Evolutionary conservation across 305 asterid genomes (phyloP).

Genomic region (Fraxinus paxiana): DNA sequence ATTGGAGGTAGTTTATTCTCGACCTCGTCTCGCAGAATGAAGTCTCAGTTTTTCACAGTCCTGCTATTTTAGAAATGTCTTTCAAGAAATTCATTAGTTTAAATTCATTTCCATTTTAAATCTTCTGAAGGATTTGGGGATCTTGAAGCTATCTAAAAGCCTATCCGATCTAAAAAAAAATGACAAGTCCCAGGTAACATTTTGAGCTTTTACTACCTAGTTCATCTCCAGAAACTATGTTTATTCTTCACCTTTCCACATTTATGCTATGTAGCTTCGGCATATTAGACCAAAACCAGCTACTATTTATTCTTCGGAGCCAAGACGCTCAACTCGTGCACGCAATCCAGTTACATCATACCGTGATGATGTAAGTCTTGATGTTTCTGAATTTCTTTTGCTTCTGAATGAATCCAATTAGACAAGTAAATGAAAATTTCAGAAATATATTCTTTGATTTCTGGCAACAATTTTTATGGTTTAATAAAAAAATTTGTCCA

Average conservation of each 20-base stretch:
- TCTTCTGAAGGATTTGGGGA: conserved; percentile 68
- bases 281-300: conserved; percentile 31
- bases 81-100: neutral
- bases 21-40: neutral
- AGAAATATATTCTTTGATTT: neutral
- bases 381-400: neutral
- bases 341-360: conserved; percentile 62
- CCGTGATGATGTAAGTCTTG: conserved; percentile 62
- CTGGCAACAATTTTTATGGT: neutral
- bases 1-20: conserved; percentile 46
- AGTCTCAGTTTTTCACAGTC: neutral
- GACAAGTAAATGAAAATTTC: neutral
- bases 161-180: conserved; percentile 45
- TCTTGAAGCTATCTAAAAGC: conserved; percentile 52
- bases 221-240: conserved; percentile 1
- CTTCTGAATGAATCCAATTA: neutral
- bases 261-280: conserved; percentile 35
- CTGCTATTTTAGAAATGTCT: neutral
- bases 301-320: conserved; percentile 40
- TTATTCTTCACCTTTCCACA: neutral
- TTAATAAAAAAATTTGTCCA: neutral
- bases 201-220: conserved; percentile 6
- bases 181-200: conserved; percentile 49
- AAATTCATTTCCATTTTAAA: neutral
- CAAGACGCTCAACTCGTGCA: conserved; percentile 76